Evolutionary conservation across 805 yeast species (phyloP), one percentile per base, ranked within the genome.

Genomic region (Barnettozyma populi): DNA sequence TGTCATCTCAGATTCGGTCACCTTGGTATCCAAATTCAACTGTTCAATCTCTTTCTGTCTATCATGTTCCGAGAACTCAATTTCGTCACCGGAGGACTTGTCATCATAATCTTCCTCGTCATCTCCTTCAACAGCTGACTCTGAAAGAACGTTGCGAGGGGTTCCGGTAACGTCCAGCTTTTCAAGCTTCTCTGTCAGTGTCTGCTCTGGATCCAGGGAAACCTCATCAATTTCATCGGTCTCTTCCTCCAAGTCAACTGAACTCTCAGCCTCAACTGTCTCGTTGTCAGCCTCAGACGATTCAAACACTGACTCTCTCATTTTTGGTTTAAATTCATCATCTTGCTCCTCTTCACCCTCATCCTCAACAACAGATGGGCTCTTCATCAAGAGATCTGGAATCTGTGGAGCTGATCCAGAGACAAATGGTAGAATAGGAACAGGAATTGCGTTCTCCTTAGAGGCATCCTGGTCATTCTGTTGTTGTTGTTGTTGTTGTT

Each of bases 351-450:
- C 53, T 19, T 52, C 49, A 16, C 48, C 49, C 19, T 36, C 44
- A 34, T 34, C 9, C 21, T 53, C 55, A 16, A 46, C 46, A 7
- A 39, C 47, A 20, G 45, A 24, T 14, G 46, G 50, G 1, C 45
- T 51, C 16, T 48, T 53, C 37, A 50, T 52, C 24, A 58, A 36
- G 3, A 52, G 53, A 14, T 41, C 44, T 18, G 64, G 64, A 2
- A 59, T 37, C 24, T 55, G 54, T 27, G 61, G 54, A 50, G 60
- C 48, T 49, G 63, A 19, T 44, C 61, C 62, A 10, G 47, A 20
- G 9, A 75, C 74, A 61, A 74, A 69, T 18, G 85, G 82, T 60
- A 79, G 60, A n/a, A 77, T 69, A 4, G 84, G 81, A 47, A 78
- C 64, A 0, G 81, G 74, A 20, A 61, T 29, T 2, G 16, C 27